A percentile compares a stretch with the other conserved stretches of the same genome.
These are phyloP conservation scores for Kwoniella europaea DNA, from an alignment of 768 basidiomycete species.

Conservation along the genomic window DNA sequence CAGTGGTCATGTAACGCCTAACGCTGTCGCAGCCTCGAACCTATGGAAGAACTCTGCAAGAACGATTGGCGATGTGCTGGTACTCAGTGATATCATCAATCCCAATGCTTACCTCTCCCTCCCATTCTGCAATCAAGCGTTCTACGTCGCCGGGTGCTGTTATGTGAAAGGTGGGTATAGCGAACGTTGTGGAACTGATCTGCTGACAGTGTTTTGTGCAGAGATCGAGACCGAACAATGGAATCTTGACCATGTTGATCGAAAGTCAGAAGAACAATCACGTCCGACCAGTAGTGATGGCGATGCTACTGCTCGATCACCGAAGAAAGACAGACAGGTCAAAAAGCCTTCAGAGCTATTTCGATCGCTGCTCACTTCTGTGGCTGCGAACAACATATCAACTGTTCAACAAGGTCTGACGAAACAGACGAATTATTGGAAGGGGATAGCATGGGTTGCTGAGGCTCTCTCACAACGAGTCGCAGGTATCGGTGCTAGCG, in stretches of 20 bases:
- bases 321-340: conserved; percentile 4
- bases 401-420: conserved; percentile 38
- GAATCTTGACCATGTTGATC: neutral
- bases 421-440: conserved; percentile 36
- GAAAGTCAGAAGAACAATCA: neutral
- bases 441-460: conserved; percentile 34
- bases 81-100: conserved; percentile 43
- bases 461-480: conserved; percentile 34
- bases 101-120: conserved; percentile 30
- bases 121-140: conserved; percentile 45
- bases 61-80: conserved; percentile 45
- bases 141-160: conserved; percentile 43
- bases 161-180: conserved; percentile 41
- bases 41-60: conserved; percentile 39
- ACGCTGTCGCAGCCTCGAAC: conserved; percentile 23
- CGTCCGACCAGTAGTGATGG: neutral
- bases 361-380: conserved; percentile 26
- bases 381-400: conserved; percentile 32
- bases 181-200: neutral
- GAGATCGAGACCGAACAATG: conserved; percentile 22
- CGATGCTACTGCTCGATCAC: neutral
- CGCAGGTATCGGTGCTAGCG: conserved; percentile 25
- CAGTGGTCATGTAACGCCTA: conserved; percentile 33
- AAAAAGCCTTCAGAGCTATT: conserved; percentile 22
- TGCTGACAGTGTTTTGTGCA: conserved; percentile 9